A percentile compares a stretch with the other conserved stretches of the same genome.
These are phyloP conservation scores for Bruguiera parviflora DNA, from an alignment of 345 rosid species.

Conservation along the genomic window DNA sequence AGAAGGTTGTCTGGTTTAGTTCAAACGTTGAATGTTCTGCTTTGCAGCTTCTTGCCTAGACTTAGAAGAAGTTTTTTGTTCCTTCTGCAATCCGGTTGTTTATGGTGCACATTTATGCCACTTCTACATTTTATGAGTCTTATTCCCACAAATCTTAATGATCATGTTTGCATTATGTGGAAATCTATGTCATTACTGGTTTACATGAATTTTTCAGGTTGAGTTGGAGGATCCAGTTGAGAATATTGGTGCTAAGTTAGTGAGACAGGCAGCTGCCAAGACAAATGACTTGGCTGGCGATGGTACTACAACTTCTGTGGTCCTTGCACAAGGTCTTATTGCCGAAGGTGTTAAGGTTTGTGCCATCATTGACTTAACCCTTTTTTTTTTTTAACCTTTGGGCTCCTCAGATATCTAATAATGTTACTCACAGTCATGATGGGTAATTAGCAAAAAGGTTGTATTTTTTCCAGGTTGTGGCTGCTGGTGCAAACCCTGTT, in stretches of 20 bases:
- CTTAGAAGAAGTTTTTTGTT: no score
- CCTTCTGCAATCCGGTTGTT: no score
- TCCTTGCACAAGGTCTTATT: conserved; percentile 95
- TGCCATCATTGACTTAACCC: neutral
- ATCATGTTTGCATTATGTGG: neutral
- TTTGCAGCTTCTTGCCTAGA: no score
- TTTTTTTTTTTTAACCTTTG: neutral
- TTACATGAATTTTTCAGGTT: conserved; percentile 44
- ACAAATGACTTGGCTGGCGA: conserved; percentile 99
- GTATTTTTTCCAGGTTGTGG: conserved; percentile 61
- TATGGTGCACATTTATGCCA: no score
- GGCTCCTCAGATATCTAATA: neutral
- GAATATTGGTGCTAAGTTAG: conserved; percentile 95
- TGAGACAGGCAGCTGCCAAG: conserved; percentile 97
- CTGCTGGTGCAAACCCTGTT: conserved; percentile 98
- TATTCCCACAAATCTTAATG: neutral
- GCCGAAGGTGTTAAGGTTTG: conserved; percentile 96
- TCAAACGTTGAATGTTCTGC: no score
- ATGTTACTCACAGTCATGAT: neutral
- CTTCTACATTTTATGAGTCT: no score
- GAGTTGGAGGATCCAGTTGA: conserved; percentile 98
- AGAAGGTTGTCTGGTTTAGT: no score
- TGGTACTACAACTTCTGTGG: conserved; percentile 97
- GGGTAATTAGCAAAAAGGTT: neutral
- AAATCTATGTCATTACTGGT: neutral